These are phyloP conservation scores for Thinopyrum elongatum DNA, from an alignment of 176 grass and related monocot species.

Conservation along the genomic window DNA sequence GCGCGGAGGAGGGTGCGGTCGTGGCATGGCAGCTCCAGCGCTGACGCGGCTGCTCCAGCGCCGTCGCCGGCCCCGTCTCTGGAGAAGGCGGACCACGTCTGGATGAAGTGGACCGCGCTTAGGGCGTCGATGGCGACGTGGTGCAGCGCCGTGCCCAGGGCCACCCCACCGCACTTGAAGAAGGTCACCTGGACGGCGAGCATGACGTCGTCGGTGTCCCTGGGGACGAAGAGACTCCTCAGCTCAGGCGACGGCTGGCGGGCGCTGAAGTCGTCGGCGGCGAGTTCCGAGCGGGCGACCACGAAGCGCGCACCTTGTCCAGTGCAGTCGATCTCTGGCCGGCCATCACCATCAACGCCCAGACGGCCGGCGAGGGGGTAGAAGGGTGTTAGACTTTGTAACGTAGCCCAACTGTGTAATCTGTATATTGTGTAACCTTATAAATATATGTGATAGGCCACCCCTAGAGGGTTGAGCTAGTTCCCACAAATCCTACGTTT, in stretches of 20 bases:
- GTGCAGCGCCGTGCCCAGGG: slow-evolving; percentile 31
- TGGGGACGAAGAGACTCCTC: neutral
- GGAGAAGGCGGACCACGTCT: slow-evolving; percentile 25
- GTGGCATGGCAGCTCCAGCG: slow-evolving; percentile 22
- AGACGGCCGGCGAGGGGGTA: slow-evolving; percentile 9
- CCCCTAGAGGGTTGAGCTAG: no score
- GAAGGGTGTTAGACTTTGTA: slow-evolving; percentile 14
- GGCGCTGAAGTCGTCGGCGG: slow-evolving; percentile 7
- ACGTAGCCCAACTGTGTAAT: no score
- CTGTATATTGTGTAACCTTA: no score
- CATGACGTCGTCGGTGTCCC: neutral
- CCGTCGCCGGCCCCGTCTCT: neutral
- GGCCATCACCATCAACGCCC: neutral
- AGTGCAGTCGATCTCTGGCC: neutral
- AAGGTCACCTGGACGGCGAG: slow-evolving; percentile 35
- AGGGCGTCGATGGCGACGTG: slow-evolving; percentile 32
- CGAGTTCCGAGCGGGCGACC: neutral
- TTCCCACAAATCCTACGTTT: no score
- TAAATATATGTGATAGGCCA: no score
- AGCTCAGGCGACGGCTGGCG: neutral
- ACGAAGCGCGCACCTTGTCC: slow-evolving; percentile 1
- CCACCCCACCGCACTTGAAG: slow-evolving; percentile 37
- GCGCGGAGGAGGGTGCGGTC: slow-evolving; percentile 39
- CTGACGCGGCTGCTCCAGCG: neutral
- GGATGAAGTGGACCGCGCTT: slow-evolving; percentile 27